Evolutionary conservation across 2,329 filamentous ascomycete species (phyloP), one percentile per base, ranked within the genome.

Genomic region (Cladosporium sp.): DNA sequence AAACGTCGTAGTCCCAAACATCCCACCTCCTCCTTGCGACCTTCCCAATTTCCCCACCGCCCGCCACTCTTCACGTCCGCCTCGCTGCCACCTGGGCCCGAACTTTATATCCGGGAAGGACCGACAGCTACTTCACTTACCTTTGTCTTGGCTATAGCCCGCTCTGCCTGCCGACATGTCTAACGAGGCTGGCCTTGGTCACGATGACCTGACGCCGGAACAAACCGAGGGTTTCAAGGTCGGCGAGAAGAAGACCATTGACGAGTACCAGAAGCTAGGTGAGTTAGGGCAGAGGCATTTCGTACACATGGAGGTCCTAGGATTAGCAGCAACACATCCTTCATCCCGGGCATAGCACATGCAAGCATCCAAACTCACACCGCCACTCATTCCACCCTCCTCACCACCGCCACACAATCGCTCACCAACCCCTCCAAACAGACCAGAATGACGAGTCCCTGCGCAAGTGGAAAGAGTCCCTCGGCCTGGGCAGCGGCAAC

Each of bases 231-330:
- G 92, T 70, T 97, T 96, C 85, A 96, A 95, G 83, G 87, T 96
- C 69, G 91, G 89, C 62, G 89, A 96, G 82, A 96, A 96, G 85
- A 95, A 97, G 82, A 95, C 89, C 64, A 80, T 98, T 68, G 88
- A 92, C 59, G 88, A 96, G 73, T 96, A 96, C 75, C 81, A 92
- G 68, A 80, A 95, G 72, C 86, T 98, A 75, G 93, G 67, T 69
- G 56, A 54, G 61, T 61, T 35, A 19, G 16, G 18, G 16, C 8
- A 42, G 9, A 8, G 16, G 4, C n/a, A n/a, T 38, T 38, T 14
- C 33, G 9, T 10, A 4, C n/a, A n/a, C 14, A 41, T 41, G 4
- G 13, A 5, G 9, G 37, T 4, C 6, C 22, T 7, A 22, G 4
- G 6, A 22, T 22, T 22, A 22, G 22, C 22, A 22, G 22, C 22